Evolutionary conservation across 2,329 filamentous ascomycete species (phyloP), one percentile per base, ranked within the genome.

Genomic region (Botrytis deweyae): DNA sequence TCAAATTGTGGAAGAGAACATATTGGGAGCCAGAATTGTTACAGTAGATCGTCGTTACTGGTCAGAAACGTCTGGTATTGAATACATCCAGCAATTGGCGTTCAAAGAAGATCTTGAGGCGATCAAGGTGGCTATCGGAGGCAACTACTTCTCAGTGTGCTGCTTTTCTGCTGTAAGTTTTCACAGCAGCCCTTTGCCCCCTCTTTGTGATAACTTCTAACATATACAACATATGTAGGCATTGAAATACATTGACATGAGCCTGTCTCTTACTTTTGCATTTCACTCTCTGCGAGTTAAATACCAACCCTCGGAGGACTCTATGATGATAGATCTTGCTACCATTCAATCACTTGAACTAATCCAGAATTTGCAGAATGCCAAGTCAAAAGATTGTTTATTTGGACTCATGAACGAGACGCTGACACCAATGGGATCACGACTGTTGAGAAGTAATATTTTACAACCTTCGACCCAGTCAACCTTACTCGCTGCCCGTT

Each of bases 251-350:
- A 88, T 97, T 65, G 92, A 97, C 73, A 82, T 91, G 1, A 88
- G 90, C 10, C 86, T 94, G 75, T 86, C 86, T 6, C 86, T 91
- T 74, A 89, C 87, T 0, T 96, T 97, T 80, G 87, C 90, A 5
- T 86, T 87, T n/a, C 91, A 96, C 80, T 95, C 95, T 33, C 87
- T 98, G 46, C 90, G 94, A 5, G 92, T 98, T 79, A 91, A 90
- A 76, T 98, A 97, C 78, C 91, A 95, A 79, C 92, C 94, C 1
- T 94, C 94, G 0, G 93, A 97, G 80, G 93, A 95, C 38, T 93
- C 94, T 0, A 97, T 98, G 95, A 93, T 97, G 88, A 97, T 98
- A 78, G 95, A 98, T 79, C 87, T 96, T 3, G 92, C 93, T 0
- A 97, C 95, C 0, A 93, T 98, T 42, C 88, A 91, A 55, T 94